These are phyloP conservation scores for Fragaria nilgerrensis DNA, from an alignment of 306 rosid species.

Conservation along the genomic window DNA sequence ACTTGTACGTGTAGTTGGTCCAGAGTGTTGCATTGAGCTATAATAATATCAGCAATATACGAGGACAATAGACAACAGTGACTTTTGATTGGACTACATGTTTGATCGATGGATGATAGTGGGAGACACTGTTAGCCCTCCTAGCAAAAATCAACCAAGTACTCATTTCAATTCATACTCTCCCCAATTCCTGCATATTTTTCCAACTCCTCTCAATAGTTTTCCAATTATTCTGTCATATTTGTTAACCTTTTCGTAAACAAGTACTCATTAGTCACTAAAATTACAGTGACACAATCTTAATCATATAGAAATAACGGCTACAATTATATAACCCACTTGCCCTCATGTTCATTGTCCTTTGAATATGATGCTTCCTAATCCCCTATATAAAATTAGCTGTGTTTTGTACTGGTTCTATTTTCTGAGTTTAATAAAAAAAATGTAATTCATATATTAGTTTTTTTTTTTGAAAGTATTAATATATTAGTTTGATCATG, in stretches of 20 bases:
- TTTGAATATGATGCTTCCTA: neutral
- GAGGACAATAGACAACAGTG: neutral
- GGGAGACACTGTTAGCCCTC: constrained; percentile 9
- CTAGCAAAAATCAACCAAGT: neutral
- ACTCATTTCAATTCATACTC: neutral
- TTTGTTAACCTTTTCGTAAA: neutral
- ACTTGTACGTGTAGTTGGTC: too few relatives aligned
- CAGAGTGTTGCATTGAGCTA: neutral
- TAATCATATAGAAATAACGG: constrained; percentile 8
- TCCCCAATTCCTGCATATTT: neutral
- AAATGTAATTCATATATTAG: neutral
- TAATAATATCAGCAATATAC: neutral
- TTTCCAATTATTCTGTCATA: neutral
- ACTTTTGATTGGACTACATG: neutral
- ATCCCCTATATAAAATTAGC: neutral
- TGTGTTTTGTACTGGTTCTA: neutral
- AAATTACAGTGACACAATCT: neutral
- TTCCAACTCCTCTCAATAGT: neutral
- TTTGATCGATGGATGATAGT: neutral
- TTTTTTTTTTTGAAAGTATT: too few relatives aligned
- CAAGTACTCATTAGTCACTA: constrained; percentile 9
- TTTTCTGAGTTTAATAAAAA: neutral
- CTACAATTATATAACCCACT: constrained; percentile 12
- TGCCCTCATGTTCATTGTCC: constrained; percentile 2
- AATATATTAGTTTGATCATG: neutral